Evolutionary conservation across 257 asterid species (phyloP).

Genomic region (Misopates orontium): DNA sequence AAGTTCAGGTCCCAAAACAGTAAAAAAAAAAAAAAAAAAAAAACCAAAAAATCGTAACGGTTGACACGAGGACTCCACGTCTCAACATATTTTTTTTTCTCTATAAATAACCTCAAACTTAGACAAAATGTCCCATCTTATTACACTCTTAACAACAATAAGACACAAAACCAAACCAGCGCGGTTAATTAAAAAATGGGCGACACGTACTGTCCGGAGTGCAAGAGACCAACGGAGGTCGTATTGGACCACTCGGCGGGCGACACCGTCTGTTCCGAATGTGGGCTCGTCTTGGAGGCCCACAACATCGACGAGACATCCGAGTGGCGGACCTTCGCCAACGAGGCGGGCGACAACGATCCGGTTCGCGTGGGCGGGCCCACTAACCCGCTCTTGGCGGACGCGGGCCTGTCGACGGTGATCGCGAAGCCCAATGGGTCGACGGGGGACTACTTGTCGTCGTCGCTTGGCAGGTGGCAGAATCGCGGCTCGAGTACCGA

Average conservation of each 20-base stretch:
- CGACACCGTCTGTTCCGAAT: slow-evolving; percentile 62
- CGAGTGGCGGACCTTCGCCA: slow-evolving; percentile 62
- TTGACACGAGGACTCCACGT: no score
- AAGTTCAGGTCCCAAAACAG: no score
- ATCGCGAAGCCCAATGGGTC: slow-evolving; percentile 55
- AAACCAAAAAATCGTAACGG: no score
- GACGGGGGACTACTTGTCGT: slow-evolving; percentile 41
- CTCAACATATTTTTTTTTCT: no score
- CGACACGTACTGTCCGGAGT: slow-evolving; percentile 54
- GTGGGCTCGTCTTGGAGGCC: slow-evolving; percentile 60
- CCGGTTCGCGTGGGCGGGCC: slow-evolving; percentile 61
- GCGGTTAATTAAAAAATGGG: slow-evolving; percentile 18
- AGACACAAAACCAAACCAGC: no score
- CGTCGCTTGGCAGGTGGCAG: slow-evolving; percentile 57
- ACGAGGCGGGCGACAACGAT: slow-evolving; percentile 55
- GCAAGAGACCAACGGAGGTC: slow-evolving; percentile 53
- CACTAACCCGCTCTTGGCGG: slow-evolving; percentile 48
- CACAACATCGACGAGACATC: slow-evolving; percentile 60
- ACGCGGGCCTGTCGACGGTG: slow-evolving; percentile 54
- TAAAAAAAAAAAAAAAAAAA: no score
- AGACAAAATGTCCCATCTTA: no score
- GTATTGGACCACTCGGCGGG: slow-evolving; percentile 66
- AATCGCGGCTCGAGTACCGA: slow-evolving; percentile 48
- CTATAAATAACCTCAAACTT: no score
- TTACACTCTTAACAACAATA: no score